Base-by-base conservation (phyloP, 2,329 filamentous ascomycete species). In the Fusarium globosum region DNA sequence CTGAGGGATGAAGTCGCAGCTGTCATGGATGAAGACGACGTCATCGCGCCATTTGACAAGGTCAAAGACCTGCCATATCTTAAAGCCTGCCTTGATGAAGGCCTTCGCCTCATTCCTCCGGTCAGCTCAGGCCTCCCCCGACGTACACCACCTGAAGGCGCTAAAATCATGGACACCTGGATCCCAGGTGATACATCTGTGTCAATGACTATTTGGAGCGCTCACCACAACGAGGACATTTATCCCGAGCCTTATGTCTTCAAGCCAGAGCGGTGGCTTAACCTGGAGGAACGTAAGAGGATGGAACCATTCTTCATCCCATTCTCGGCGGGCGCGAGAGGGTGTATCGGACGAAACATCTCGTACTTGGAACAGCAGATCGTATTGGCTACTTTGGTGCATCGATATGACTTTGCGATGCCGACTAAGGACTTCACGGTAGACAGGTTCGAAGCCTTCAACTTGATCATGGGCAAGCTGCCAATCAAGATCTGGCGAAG, bases 11-110 rank as follows among this genome's bases (percentile, higher is more conserved):
- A 88, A 72, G 51, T 89, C 46, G 84, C 86, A 66, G 72, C 80
- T 3, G 83, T 84, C 7, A 77, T 88, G 5, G 83, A 84, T 4
- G 72, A 79, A 0, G 80, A 82, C 7, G 85, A 88, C 23, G 72
- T 81, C 9, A 79, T 88, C 30, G 84, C 84, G 0, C 80, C 85
- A 1, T 88, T 87, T 67, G 85, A 86, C 38, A 87, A 86, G 57
- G 82, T 88, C 49, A 85, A 85, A 69, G 81, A 87, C 62, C 79
- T 88, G 1, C 85, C 87, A 0, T 89, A 88, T 76, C 84, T 89
- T 5, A 83, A 84, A 30, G 87, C 86, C 9, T 87, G 84, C 63
- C 79, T 88, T 14, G 86, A 89, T 67, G 88, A 89, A 61, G 80
- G 79, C 1, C 69, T 85, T 7, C 81, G 83, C 3, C 73, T 85